Conservation (phyloP, 1,284 basidiomycete genomes). For the Pyrrhoderma lamaoense region DNA sequence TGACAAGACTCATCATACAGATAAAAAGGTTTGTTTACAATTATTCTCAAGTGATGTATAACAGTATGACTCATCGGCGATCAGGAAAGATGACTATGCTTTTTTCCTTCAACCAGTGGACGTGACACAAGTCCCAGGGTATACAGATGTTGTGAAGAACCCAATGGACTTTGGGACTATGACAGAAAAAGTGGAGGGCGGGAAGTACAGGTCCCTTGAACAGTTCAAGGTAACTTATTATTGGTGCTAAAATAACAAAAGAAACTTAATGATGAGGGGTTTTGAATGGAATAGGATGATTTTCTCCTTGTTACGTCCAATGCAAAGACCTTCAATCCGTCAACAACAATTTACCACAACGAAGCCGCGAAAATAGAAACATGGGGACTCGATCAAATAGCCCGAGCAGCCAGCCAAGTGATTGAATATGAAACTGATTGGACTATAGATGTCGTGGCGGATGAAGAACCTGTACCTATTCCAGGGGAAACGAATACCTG, state of each 20-base stretch:
- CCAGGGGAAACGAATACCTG: background rate
- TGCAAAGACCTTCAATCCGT: constrained; percentile 67
- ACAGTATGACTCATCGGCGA: background rate
- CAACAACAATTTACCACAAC: constrained; percentile 59
- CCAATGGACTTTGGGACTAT: constrained; percentile 86
- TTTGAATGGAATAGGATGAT: constrained; percentile 43
- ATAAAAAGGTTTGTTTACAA: constrained; percentile 56
- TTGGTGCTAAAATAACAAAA: background rate
- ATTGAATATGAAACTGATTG: constrained; percentile 76
- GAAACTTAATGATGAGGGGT: background rate
- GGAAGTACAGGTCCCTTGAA: constrained; percentile 65
- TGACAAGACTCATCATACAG: constrained; percentile 55
- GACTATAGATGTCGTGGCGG: constrained; percentile 73
- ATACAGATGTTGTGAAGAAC: constrained; percentile 56
- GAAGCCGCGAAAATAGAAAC: constrained; percentile 64
- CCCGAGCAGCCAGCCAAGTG: constrained; percentile 58
- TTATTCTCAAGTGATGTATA: constrained; percentile 4
- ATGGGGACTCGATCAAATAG: constrained; percentile 65
- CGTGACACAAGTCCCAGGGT: constrained; percentile 56
- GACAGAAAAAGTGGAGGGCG: constrained; percentile 53
- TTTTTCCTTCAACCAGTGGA: constrained; percentile 76
- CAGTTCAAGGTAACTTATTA: constrained; percentile 57
- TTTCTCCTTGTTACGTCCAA: constrained; percentile 65
- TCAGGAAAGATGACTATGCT: constrained; percentile 78
- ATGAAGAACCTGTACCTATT: constrained; percentile 36